Conservation (phyloP, 1,284 basidiomycete genomes). For the Testicularia cyperi region DNA sequence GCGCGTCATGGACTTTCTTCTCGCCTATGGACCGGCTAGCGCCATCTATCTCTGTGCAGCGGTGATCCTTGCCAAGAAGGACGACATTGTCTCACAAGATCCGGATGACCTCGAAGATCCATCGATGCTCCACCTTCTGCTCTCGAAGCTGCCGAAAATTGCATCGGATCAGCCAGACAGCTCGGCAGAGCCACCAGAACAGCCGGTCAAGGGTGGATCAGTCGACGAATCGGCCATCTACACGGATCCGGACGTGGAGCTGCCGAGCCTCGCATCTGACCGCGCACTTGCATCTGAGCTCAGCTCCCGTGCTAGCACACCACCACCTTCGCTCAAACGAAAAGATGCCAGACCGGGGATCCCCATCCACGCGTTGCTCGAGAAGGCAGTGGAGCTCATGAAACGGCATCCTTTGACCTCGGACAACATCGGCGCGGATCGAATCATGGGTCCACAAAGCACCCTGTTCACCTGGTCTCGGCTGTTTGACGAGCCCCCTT, state of each 20-base stretch:
- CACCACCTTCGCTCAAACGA: too few species aligned
- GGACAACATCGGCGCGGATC: constrained; percentile 7
- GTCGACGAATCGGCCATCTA: constrained; percentile 6
- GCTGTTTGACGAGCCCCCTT: too few species aligned
- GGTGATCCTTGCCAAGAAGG: constrained; percentile 57
- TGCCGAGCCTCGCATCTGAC: constrained; percentile 22
- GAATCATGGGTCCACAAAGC: constrained; percentile 35
- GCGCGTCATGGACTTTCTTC: constrained; percentile 82
- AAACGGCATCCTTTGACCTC: constrained; percentile 5
- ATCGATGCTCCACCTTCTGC: constrained; percentile 35
- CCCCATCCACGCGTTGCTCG: constrained; percentile 12
- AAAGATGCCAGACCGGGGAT: too few species aligned
- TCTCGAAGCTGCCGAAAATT: constrained; percentile 22
- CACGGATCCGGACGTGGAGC: constrained; percentile 33
- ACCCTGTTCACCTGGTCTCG: constrained; percentile 40
- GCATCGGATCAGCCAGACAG: not conserved
- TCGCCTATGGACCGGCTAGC: constrained; percentile 76
- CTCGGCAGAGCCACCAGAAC: too few species aligned
- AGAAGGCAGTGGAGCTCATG: constrained; percentile 12
- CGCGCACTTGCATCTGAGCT: constrained; percentile 5
- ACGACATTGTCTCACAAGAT: constrained; percentile 12
- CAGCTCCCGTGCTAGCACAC: too few species aligned
- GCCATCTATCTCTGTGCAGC: constrained; percentile 79
- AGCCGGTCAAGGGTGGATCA: too few species aligned
- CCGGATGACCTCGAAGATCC: constrained; percentile 29